Evolutionary conservation across 345 rosid genomes (phyloP).

Genomic region (Pistacia vera): DNA sequence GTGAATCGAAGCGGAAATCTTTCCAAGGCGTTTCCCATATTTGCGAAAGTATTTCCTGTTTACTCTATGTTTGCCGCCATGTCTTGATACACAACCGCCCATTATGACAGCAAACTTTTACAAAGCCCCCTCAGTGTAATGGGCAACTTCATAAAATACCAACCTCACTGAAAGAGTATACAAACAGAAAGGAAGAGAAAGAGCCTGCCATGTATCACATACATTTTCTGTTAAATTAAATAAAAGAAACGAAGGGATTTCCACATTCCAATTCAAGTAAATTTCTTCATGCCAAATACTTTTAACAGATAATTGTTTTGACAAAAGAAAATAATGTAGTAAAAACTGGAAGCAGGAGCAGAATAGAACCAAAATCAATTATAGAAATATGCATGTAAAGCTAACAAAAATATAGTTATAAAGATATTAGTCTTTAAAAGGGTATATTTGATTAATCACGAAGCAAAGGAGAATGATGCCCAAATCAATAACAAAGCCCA

Average conservation of each 20-base stretch:
- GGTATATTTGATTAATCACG: too few relatives aligned
- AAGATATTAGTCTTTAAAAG: too few relatives aligned
- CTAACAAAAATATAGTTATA: too few relatives aligned
- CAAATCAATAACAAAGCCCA: too few relatives aligned
- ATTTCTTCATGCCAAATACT: background rate
- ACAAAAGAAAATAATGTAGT: too few relatives aligned
- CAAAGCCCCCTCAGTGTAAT: background rate
- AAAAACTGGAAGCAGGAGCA: too few relatives aligned
- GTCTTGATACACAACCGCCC: constrained; percentile 81
- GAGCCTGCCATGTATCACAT: background rate
- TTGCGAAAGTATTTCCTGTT: constrained; percentile 30
- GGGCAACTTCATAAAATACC: background rate
- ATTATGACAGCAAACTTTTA: constrained; percentile 35
- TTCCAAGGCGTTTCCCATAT: constrained; percentile 43
- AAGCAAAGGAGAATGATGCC: too few relatives aligned
- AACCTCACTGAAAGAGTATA: background rate
- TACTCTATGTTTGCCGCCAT: constrained; percentile 23
- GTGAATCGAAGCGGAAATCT: constrained; percentile 40
- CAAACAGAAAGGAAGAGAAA: background rate
- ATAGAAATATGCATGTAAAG: too few relatives aligned
- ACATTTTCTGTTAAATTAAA: background rate
- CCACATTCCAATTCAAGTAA: background rate
- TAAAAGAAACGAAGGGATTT: background rate
- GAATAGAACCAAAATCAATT: too few relatives aligned
- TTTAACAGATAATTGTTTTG: too few relatives aligned